phyloP scores from a whole-genome alignment of 2,329 filamentous ascomycete genomes.

The Diaporthe helianthi region DNA sequence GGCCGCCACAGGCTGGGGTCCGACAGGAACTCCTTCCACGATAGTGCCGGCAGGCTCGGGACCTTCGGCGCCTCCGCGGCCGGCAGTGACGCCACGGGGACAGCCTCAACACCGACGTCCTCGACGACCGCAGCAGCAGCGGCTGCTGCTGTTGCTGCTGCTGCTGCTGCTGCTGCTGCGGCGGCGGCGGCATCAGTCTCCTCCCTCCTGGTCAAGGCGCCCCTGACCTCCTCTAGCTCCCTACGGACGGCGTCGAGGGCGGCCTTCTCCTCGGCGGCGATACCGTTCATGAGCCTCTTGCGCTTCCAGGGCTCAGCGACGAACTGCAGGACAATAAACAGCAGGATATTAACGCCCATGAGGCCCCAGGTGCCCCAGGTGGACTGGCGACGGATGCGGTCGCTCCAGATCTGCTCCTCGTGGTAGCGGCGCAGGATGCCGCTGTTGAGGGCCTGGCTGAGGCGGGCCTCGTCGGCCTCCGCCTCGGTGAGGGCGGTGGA shows the following conservation, averaged over 20 bases:
- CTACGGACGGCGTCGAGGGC: conserved; percentile 56
- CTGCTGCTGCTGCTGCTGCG: no score
- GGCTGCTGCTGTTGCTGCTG: not conserved
- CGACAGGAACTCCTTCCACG: conserved; percentile 53
- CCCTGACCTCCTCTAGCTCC: conserved; percentile 49
- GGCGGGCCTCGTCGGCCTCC: conserved; percentile 81
- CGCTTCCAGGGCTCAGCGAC: conserved; percentile 93
- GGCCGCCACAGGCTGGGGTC: conserved; percentile 56
- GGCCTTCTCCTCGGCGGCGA: conserved; percentile 78
- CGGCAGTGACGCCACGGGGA: not conserved
- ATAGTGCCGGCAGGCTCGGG: conserved; percentile 31
- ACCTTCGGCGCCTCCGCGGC: conserved; percentile 34
- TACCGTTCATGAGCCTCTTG: conserved; percentile 78
- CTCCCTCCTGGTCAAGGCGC: conserved; percentile 39
- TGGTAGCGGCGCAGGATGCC: conserved; percentile 92
- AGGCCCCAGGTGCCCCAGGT: conserved; percentile 99
- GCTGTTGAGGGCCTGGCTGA: conserved; percentile 76
- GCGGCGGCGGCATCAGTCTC: conserved; percentile 28
- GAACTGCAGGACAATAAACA: conserved; percentile 87
- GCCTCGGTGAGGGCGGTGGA: conserved; percentile 75
- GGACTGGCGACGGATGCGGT: conserved; percentile 93
- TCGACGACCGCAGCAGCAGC: not conserved
- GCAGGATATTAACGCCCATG: conserved; percentile 93
- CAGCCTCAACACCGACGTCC: not conserved
- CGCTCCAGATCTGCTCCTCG: conserved; percentile 99